phyloP scores from a whole-genome alignment of 1,284 basidiomycete species.

The Acaromyces ingoldii region DNA sequence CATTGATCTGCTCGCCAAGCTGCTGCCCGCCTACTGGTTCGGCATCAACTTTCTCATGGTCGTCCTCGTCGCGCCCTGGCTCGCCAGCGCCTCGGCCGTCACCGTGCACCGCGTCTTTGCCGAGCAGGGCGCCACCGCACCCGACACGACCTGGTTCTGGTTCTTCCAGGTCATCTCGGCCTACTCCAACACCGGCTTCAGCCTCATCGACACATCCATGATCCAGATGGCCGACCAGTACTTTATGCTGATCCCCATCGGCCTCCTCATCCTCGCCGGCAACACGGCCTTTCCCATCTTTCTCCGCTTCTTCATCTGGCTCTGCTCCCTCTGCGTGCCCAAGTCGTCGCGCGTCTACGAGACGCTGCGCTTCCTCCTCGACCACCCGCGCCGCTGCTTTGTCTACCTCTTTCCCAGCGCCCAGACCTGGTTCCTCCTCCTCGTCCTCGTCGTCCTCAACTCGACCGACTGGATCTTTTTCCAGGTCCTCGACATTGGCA shows the following conservation, averaged over 20 bases:
- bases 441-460: constrained; percentile 64
- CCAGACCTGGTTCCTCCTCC: constrained; percentile 86
- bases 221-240: constrained; percentile 76
- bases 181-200: constrained; percentile 83
- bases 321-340: constrained; percentile 63
- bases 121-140: constrained; percentile 34
- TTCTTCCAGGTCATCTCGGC: constrained; percentile 79
- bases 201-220: constrained; percentile 84
- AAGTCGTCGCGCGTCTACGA: constrained; percentile 64
- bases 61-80: constrained; percentile 42
- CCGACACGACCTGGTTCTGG: constrained; percentile 65
- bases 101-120: constrained; percentile 33
- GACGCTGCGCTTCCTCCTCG: constrained; percentile 83
- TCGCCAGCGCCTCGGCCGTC: constrained; percentile 31
- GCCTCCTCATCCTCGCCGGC: constrained; percentile 74
- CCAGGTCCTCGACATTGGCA: constrained; percentile 81
- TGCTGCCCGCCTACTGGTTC: constrained; percentile 38
- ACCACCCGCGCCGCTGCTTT: constrained; percentile 91
- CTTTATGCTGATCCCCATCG: constrained; percentile 63
- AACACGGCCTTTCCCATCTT: constrained; percentile 67
- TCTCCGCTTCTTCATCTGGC: constrained; percentile 59
- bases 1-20: constrained; percentile 64
- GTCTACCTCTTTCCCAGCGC: constrained; percentile 84
- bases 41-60: constrained; percentile 20
- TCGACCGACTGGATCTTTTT: constrained; percentile 81